Conservation (phyloP, 2,329 filamentous ascomycete genomes). For the Pyrenochaeta sp. region DNA sequence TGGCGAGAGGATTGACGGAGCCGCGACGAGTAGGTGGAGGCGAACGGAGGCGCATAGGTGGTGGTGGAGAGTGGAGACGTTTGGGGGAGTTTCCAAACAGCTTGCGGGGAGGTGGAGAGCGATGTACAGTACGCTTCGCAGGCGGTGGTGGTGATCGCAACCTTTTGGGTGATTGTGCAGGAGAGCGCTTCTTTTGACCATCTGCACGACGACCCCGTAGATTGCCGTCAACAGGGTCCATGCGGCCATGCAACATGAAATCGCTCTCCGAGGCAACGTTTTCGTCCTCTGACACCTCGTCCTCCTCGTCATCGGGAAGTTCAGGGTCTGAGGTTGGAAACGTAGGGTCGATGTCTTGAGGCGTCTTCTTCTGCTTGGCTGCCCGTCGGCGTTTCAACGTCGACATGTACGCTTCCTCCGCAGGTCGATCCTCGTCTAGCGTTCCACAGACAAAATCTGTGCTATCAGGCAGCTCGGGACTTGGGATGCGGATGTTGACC, state of each 20-base stretch:
- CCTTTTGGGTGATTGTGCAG: constrained; percentile 68
- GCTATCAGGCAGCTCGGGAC: constrained; percentile 90
- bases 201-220: constrained; percentile 45
- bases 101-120: constrained; percentile 58
- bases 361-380: constrained; percentile 80
- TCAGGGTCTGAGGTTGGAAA: constrained; percentile 96
- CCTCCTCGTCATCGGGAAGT: constrained; percentile 75
- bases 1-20: constrained; percentile 44
- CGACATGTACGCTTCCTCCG: constrained; percentile 93
- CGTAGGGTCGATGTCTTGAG: constrained; percentile 92
- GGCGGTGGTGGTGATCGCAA: constrained; percentile 61
- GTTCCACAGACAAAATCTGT: constrained; percentile 99
- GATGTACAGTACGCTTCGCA: constrained; percentile 42
- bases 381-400: constrained; percentile 82
- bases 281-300: constrained; percentile 52
- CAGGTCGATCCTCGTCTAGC: constrained; percentile 88
- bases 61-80: constrained; percentile 59
- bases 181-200: constrained; percentile 50
- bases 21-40: constrained; percentile 69
- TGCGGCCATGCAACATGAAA: constrained; percentile 74
- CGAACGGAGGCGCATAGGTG: constrained; percentile 62
- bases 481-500: constrained; percentile 67
- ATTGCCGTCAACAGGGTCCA: constrained; percentile 71
- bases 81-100: constrained; percentile 77
- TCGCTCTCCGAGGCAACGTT: constrained; percentile 65